Base-by-base conservation (phyloP, 1,139 yeast genomes). In the Zygosaccharomyces sapae region DNA sequence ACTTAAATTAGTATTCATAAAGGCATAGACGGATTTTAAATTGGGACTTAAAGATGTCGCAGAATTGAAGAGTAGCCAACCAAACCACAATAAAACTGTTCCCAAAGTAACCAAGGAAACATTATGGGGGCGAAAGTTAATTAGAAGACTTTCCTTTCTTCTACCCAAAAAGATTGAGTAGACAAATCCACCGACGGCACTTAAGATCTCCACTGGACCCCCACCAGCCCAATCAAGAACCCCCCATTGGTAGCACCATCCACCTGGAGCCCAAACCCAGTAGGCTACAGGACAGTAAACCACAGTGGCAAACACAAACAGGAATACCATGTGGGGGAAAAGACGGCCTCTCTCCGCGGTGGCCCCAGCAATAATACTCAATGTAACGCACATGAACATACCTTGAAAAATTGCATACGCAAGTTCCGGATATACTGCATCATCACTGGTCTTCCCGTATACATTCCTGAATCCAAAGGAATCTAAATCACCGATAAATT, bases 181-280 rank as follows among this genome's bases (percentile, higher is more conserved):
- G 7, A 86, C 96, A 60, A 90, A 82, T 1, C 96, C 97, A 37
- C 89, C 86, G 20, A 88, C 85, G 56, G 97, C 97, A 27, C 95
- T 82, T 33, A 88, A 77, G 48, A 92, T 87, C 67, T 92, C 97
- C 37, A 92, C 96, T 1, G 97, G 96, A 0, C 97, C 97, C 45
- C 97, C 97, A 34, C 98, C 98, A 29, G 98, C 97, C 67, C 88
- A 92, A 66, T 92, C 98, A 49, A 90, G 73, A 1, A 84, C 97
- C 16, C 96, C 96, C 78, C 96, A 90, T 58, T 78, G 75, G 68
- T 74, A 79, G 35, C 96, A 96, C 97, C 97, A 92, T 38, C 97
- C 97, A 40, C 83, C 82, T 0, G 83, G 62, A 50, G 89, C 85
- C 98, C 97, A 92, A 49, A 87, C 81, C 97, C 97, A 90, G 69